Conservation (phyloP, 352 stramenopile genomes). For the Phytophthora ohioensis region DNA sequence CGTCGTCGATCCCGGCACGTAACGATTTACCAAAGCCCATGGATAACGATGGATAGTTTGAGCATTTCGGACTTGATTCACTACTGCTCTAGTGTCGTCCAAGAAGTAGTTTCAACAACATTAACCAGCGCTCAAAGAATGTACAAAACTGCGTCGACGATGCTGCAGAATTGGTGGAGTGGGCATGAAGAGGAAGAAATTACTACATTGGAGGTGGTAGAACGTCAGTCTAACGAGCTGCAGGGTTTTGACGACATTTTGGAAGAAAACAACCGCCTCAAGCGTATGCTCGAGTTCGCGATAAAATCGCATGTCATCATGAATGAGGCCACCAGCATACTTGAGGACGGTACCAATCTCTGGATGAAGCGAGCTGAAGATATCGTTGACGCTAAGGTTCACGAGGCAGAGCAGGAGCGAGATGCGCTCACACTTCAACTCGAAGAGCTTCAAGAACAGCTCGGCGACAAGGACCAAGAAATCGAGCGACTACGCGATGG, state of each 20-base stretch:
- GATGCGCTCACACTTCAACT: conserved; percentile 28
- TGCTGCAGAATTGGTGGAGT: conserved; percentile 33
- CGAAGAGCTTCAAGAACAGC: conserved; percentile 28
- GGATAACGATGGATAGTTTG: conserved; percentile 10
- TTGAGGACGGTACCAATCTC: conserved; percentile 25
- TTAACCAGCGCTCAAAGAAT: conserved; percentile 11
- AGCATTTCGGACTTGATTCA: conserved; percentile 16
- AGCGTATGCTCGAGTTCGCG: conserved; percentile 36
- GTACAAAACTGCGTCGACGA: conserved; percentile 19
- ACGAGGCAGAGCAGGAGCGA: conserved; percentile 28
- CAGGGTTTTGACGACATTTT: conserved; percentile 26
- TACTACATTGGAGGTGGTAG: conserved; percentile 24
- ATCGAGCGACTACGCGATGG: conserved; percentile 34
- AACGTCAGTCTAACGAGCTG: conserved; percentile 2
- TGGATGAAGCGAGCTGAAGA: conserved; percentile 34
- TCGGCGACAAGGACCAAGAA: conserved; percentile 36
- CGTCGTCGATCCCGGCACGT: conserved; percentile 30
- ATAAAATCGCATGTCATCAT: conserved; percentile 36
- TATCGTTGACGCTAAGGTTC: conserved; percentile 27
- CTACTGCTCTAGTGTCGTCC: conserved; percentile 26
- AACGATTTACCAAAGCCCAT: conserved; percentile 10
- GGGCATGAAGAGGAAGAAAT: conserved; percentile 10
- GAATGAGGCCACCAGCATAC: conserved; percentile 35
- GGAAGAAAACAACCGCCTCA: conserved; percentile 37
- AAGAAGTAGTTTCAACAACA: conserved; percentile 27